Evolutionary conservation across 805 yeast genomes (phyloP).

Genomic region (Zygotorulaspora chibaensis): DNA sequence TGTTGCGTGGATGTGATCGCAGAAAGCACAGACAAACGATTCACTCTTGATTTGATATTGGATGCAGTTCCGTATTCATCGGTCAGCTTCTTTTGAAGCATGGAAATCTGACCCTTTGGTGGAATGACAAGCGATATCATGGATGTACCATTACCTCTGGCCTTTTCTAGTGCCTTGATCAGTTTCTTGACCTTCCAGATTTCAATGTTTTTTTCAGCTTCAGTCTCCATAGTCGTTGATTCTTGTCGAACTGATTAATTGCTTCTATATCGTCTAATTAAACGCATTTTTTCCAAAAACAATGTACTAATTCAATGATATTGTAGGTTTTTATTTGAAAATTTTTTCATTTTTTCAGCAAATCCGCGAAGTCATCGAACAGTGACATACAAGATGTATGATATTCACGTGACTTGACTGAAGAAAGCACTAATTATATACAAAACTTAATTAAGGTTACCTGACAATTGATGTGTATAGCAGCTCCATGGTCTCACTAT

Average conservation of each 20-base stretch:
- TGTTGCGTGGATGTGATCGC: constrained; percentile 99
- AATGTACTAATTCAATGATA: background rate
- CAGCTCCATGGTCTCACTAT: too few relatives aligned
- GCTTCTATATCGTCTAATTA: background rate
- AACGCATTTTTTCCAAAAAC: background rate
- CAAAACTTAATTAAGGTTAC: background rate
- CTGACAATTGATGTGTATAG: too few relatives aligned
- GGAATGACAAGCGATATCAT: constrained; percentile 97
- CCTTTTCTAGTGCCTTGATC: constrained; percentile 79
- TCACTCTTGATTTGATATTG: constrained; percentile 95
- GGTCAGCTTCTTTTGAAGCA: constrained; percentile 84
- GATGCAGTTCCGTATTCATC: constrained; percentile 99
- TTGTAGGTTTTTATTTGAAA: background rate
- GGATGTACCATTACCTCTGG: constrained; percentile 98
- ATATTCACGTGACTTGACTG: background rate
- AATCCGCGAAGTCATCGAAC: background rate
- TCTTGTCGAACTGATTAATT: background rate
- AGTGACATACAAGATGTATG: background rate
- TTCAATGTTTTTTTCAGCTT: constrained; percentile 94
- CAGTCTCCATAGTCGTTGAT: constrained; percentile 44
- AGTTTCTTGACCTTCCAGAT: constrained; percentile 98
- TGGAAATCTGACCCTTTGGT: constrained; percentile 89
- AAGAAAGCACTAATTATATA: background rate
- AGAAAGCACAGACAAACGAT: constrained; percentile 87
- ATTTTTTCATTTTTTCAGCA: background rate